These are phyloP conservation scores for Starmera dryadoides DNA, from an alignment of 805 yeast species.

Conservation along the genomic window DNA sequence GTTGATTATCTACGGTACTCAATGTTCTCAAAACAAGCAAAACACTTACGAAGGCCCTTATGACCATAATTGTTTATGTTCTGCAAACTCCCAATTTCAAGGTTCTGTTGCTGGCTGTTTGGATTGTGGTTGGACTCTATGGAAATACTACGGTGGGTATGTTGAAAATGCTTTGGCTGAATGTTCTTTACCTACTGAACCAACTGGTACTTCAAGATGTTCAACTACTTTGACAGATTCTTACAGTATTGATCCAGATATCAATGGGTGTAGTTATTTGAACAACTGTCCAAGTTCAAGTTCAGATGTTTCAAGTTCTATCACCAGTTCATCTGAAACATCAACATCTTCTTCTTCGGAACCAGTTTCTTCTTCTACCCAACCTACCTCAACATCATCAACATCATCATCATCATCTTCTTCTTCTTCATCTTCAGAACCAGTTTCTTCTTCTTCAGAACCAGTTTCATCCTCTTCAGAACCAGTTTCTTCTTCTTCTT, in stretches of 20 bases:
- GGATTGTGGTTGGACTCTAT: constrained; percentile 28
- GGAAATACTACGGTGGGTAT: constrained; percentile 20
- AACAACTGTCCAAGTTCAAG: constrained; percentile 3
- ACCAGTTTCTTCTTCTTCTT: neutral
- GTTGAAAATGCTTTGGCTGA: constrained; percentile 16
- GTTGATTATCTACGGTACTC: constrained; percentile 21
- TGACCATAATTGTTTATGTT: constrained; percentile 10
- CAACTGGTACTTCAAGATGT: constrained; percentile 22
- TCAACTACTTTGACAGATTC: constrained; percentile 9
- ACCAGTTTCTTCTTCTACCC: constrained; percentile 3
- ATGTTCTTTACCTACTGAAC: constrained; percentile 15
- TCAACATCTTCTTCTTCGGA: constrained; percentile 2
- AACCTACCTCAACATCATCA: constrained; percentile 4
- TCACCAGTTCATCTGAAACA: constrained; percentile 6
- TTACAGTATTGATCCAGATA: constrained; percentile 3
- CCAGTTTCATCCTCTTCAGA: neutral
- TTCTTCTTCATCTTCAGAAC: neutral
- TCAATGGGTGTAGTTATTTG: constrained; percentile 5
- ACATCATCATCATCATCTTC: neutral
- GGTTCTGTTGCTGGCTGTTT: constrained; percentile 16
- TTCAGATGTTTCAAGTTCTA: neutral
- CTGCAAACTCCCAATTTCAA: constrained; percentile 5
- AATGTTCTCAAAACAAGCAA: constrained; percentile 17
- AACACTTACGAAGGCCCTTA: constrained; percentile 5
- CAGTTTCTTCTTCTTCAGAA: neutral